Base-by-base conservation (phyloP, 306 rosid genomes). In the Oemleria cerasiformis region DNA sequence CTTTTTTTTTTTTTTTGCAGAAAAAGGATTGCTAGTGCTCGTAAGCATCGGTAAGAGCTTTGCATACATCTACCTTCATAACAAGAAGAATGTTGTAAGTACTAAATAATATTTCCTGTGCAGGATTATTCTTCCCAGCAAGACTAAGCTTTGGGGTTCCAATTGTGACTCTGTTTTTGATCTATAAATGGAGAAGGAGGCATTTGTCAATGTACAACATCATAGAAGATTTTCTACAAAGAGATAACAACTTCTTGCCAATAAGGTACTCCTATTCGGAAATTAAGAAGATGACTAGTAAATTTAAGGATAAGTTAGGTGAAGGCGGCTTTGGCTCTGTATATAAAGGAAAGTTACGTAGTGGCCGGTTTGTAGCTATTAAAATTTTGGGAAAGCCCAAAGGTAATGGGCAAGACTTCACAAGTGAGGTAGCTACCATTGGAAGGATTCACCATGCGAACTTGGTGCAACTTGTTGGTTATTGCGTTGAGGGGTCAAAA, bases 401-500 rank as follows among this genome's bases (percentile, higher is more conserved):
- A 62, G 30, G 4, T 19, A 10, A 62, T 10, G 67, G 67, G 1
- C 48, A 62, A 19, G 34, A 62, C 13, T 62, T 40, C 30, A 38
- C 12, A 0, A 62, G 30, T 19, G 49, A 62, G 48, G 48, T 40
- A 39, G 48, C 67, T 40, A 62, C 67, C 2, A 9, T 62, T 4
- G 67, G 67, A 39, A 62, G 67, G 34, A 62, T 62, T 62, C 49
- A 39, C 48, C 67, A 62, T n/a, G 49, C 19, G 1, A 62, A 62
- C 40, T 16, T 62, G 1, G 67, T 40, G 67, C 67, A 4, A 40
- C 67, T 40, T 39, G 48, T 62, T 40, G 49, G 67, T 45, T 38
- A 79, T 71, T 19, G 7, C 15, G 57, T 70, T 15, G 56, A 86
- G 75, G 19, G 71, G 30, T 43, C 78, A 4, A 48, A 62, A 23